phyloP scores from a whole-genome alignment of 352 stramenopile genomes.

The Pilasporangium apinafurcum region DNA sequence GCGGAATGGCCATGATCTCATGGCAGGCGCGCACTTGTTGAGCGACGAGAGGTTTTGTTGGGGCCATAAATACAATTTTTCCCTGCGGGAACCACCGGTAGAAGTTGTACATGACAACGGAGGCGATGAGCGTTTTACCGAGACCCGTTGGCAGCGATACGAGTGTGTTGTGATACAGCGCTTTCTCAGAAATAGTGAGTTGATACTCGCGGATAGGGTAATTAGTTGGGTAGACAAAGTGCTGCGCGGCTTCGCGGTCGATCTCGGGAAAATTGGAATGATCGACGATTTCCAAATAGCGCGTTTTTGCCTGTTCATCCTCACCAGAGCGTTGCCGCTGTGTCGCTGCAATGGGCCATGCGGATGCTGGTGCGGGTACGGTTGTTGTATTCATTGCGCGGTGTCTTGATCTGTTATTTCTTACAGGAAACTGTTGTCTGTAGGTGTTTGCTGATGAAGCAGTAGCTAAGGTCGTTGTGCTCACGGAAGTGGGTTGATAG shows the following conservation, averaged over 20 bases:
- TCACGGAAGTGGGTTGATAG: conserved; percentile 1
- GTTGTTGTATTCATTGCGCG: not conserved
- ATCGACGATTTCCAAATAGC: conserved; percentile 45
- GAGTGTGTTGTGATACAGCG: conserved; percentile 97
- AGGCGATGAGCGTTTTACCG: conserved; percentile 99
- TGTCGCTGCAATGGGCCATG: conserved; percentile 5
- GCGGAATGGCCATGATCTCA: conserved; percentile 92
- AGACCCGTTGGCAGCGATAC: conserved; percentile 98
- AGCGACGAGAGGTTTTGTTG: conserved; percentile 96
- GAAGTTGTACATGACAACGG: conserved; percentile 99
- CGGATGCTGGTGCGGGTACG: not conserved
- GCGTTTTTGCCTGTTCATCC: conserved; percentile 41
- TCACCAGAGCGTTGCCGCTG: conserved; percentile 28
- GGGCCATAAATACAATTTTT: conserved; percentile 97
- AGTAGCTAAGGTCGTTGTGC: not conserved
- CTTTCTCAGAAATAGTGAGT: conserved; percentile 88
- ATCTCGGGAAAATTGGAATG: conserved; percentile 35
- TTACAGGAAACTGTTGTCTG: not conserved
- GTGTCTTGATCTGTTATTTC: too few relatives aligned
- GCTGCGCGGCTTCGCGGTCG: conserved; percentile 49
- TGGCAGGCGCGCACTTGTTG: conserved; percentile 98
- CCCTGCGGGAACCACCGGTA: conserved; percentile 96
- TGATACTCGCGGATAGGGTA: conserved; percentile 94
- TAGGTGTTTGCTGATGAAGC: not conserved
- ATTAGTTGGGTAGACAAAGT: conserved; percentile 88